phyloP scores from a whole-genome alignment of 2,329 filamentous ascomycete species.

The Colletotrichum sp. region DNA sequence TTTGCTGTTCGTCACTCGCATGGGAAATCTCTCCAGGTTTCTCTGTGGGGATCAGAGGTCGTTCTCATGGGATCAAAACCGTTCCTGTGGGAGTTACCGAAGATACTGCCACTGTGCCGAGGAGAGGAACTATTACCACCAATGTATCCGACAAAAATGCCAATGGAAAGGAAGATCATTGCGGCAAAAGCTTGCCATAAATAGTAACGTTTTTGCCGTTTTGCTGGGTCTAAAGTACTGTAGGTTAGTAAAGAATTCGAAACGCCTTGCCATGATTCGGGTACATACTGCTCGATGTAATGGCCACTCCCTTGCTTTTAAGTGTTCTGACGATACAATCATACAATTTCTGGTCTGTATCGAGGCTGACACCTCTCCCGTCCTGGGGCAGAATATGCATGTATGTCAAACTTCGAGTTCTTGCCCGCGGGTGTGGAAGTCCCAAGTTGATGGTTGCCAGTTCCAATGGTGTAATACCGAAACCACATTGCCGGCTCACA shows the following conservation, averaged over 20 bases:
- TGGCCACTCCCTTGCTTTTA: background rate
- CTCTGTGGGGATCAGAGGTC: background rate
- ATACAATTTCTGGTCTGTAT: background rate
- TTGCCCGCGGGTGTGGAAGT: background rate
- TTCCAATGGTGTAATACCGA: background rate
- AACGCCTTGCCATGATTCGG: fast-evolving
- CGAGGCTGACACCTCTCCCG: background rate
- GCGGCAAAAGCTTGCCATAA: background rate
- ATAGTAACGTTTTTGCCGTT: fast-evolving
- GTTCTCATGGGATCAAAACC: fast-evolving
- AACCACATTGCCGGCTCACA: background rate
- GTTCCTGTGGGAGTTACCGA: background rate
- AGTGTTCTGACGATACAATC: background rate
- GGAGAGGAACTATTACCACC: background rate
- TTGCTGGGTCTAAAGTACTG: background rate
- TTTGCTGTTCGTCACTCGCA: background rate
- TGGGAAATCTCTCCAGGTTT: fast-evolving
- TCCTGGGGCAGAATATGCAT: background rate
- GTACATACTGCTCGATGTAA: background rate
- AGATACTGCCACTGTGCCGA: background rate
- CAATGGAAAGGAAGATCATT: background rate
- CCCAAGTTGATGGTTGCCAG: background rate
- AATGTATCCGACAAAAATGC: background rate
- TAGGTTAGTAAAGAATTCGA: background rate
- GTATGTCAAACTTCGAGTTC: background rate